Evolutionary conservation across 805 yeast genomes (phyloP), one percentile per base, ranked within the genome.

Genomic region (Saccharomycopsis malanga): DNA sequence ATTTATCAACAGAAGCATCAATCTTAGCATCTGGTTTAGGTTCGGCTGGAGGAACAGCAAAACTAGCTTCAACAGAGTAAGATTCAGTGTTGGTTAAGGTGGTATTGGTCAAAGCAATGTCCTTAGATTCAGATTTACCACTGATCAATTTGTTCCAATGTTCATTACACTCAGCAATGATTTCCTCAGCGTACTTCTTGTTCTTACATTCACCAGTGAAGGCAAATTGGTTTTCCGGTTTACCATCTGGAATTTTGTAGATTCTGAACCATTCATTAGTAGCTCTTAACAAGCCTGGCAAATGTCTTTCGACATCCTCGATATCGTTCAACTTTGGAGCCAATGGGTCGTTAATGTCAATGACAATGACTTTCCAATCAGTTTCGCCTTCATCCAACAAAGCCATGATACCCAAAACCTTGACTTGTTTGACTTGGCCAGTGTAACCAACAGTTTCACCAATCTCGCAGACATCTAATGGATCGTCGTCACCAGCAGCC

Each of bases 251-350:
- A 58, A 88, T 77, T 70, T 93, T 93, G 81, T 93, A 93, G 69
- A 89, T 88, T 67, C 94, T 84, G 81, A 93, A 93, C 98, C 98
- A 93, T 70, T 86, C 95, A 67, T 88, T 82, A 50, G 98, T 93
- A 56, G 95, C 84, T 65, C 95, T 85, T 62, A 93, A 72, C 50
- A 93, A 73, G 46, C 96, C 96, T 51, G 98, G 98, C 67, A 89
- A 80, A 64, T 83, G 81, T 61, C 76, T 77, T 67, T 78, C 88
- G 54, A 93, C 95, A 61, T 93, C 97, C 68, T 85, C 91, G 58
- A 93, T 80, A 66, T 88, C 96, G 63, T 83, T 77, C 60, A 93
- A 71, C 70, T 88, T 83, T 50, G 83, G 62, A 52, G 97, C 95
- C 58, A 89, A 76, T 56, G 95, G 95, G 65, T 93, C 98, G 57